Percentiles rank a stretch among this genome's conserved stretches.
These are phyloP conservation scores for Scopulariopsis brevicaulis DNA, from an alignment of 2,329 filamentous ascomycete species.

Conservation along the genomic window DNA sequence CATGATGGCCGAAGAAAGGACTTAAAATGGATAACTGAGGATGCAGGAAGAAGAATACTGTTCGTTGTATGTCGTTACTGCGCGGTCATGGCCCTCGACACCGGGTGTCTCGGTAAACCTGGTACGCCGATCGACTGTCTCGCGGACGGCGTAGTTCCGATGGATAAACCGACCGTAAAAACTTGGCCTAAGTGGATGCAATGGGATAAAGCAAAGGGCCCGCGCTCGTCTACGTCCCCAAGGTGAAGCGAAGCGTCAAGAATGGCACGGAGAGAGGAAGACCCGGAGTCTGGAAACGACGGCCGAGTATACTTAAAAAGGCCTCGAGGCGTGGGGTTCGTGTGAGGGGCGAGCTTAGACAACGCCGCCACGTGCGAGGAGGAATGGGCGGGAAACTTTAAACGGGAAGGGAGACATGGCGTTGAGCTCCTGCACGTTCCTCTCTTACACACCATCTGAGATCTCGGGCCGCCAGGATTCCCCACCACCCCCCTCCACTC, in stretches of 20 bases:
- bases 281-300: not conserved
- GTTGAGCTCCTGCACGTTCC: not conserved
- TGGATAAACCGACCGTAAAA: not conserved
- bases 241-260: no score
- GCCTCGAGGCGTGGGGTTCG: not conserved
- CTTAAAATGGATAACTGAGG: not conserved
- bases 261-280: not conserved
- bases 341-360: not conserved
- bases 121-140: not conserved
- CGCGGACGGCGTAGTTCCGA: not conserved
- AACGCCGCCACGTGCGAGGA: not conserved
- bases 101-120: not conserved
- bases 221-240: no score
- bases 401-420: not conserved
- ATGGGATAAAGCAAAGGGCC: no score
- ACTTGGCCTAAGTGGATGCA: no score
- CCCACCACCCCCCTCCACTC: not conserved
- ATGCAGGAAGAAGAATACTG: not conserved
- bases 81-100: not conserved
- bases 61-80: not conserved
- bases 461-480: not conserved
- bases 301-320: not conserved
- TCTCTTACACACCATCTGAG: not conserved
- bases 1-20: not conserved
- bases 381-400: not conserved